Conservation (phyloP, 805 yeast genomes). For the Jamesozyma jinghongensis region DNA sequence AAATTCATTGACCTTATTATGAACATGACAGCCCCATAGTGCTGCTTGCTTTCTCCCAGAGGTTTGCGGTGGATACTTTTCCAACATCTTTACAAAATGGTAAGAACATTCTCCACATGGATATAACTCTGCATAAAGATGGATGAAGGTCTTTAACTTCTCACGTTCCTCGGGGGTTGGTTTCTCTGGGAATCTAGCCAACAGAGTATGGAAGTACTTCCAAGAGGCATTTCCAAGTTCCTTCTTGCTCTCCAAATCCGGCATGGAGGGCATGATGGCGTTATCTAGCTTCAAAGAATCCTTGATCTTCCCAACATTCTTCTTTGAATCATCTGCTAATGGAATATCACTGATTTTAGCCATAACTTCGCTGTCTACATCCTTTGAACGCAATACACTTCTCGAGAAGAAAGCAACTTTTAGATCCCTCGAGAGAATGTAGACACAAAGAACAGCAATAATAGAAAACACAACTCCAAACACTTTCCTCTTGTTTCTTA, state of each 20-base stretch:
- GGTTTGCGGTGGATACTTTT: conserved; percentile 77
- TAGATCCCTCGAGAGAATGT: conserved; percentile 1
- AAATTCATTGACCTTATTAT: conserved; percentile 73
- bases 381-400: conserved; percentile 1
- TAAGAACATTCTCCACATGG: conserved; percentile 97
- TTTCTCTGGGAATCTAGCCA: conserved; percentile 83
- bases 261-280: conserved; percentile 90
- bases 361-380: neutral
- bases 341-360: neutral
- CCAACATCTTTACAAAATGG: conserved; percentile 67
- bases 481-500: conserved; percentile 27
- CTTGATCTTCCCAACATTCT: neutral
- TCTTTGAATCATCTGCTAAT: neutral
- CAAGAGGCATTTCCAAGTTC: conserved; percentile 88
- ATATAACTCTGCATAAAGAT: conserved; percentile 79
- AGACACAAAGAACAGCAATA: neutral
- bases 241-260: conserved; percentile 57
- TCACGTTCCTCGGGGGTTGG: conserved; percentile 58
- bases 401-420: conserved; percentile 4
- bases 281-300: conserved; percentile 2
- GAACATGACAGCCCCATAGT: conserved; percentile 92
- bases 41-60: conserved; percentile 72
- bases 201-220: conserved; percentile 83
- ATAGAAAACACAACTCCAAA: conserved; percentile 8
- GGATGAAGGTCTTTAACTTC: conserved; percentile 55